Evolutionary conservation across 768 basidiomycete species (phyloP), one percentile per base, ranked within the genome.

Genomic region (Tricholoma matsutake): DNA sequence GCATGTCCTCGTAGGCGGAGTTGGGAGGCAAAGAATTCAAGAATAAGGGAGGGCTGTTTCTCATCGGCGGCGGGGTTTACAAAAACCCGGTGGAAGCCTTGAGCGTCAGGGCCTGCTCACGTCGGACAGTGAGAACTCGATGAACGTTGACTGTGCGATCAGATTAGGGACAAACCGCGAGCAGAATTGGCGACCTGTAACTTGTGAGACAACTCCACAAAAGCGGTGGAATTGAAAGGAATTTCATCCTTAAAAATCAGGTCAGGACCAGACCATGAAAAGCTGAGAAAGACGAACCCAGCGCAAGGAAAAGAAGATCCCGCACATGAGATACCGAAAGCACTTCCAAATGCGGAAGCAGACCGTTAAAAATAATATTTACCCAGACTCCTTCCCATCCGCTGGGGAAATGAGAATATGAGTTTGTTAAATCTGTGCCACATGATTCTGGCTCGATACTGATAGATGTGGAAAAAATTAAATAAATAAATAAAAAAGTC

Each of bases 11-110:
- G 79, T 54, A 96, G 73, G 58, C 83, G 81, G 56, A 96, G 80
- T 68, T 94, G 91, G 0, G 92, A 92, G 1, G 85, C 86, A 68
- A 85, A 90, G 61, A 92, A 86, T 16, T 82, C 76, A 20, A 85
- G 67, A n/a, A 65, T 59, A 6, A 81, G 49, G 22, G 54, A 61
- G 14, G 51, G n/a, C 11, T 31, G 51, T n/a, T 32, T 18, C 29
- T 31, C 29, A 31, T n/a, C 29, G 53, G 43, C 3, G 49, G 47
- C 65, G 22, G 49, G 54, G 29, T n/a, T 25, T 54, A 73, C 31
- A 10, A 57, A 58, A 49, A 74, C 61, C 25, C 61, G 67, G 25
- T 72, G 68, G 6, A 68, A 65, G 54, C 74, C 72, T 67, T 84
- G 85, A 28, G 80, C 81, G 71, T 92, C 90, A 16, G 90, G 90